Conservation (phyloP, 495 filamentous ascomycete genomes). For the Neurospora sp. region DNA sequence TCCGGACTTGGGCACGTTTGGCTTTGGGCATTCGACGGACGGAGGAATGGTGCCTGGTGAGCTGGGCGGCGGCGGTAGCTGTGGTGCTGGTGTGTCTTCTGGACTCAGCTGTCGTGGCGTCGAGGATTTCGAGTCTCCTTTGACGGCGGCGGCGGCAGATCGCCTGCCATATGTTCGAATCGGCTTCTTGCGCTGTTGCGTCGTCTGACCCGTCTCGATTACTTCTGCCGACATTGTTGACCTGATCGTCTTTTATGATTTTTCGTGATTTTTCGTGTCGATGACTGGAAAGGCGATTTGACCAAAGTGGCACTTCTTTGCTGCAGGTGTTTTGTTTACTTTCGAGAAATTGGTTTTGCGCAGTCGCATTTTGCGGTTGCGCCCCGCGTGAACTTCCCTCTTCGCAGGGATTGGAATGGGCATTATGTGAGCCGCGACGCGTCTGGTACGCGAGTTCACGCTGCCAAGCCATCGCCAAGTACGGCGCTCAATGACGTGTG, state of each 20-base stretch:
- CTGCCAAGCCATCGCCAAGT: neutral
- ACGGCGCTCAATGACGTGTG: neutral
- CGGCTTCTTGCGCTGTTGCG: slow-evolving; percentile 20
- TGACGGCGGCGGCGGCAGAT: slow-evolving; percentile 1
- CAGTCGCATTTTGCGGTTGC: neutral
- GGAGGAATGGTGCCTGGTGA: neutral
- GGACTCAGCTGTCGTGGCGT: neutral
- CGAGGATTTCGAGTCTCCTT: neutral
- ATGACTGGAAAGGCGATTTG: neutral
- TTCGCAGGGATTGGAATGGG: neutral
- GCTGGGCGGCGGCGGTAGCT: neutral
- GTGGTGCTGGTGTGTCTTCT: neutral
- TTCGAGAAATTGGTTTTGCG: neutral
- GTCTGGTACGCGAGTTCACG: neutral
- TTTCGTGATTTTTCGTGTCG: neutral
- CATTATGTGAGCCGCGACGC: neutral
- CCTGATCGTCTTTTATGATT: neutral
- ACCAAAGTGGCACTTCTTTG: neutral
- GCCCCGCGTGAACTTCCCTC: neutral
- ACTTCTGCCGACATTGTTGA: neutral
- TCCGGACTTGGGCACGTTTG: slow-evolving; percentile 14
- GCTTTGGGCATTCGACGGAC: neutral
- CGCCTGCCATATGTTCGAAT: slow-evolving; percentile 37
- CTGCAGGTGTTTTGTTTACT: neutral
- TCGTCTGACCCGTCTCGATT: neutral